Evolutionary conservation across 768 basidiomycete genomes (phyloP).

Genomic region (Hygrocybe punicea): DNA sequence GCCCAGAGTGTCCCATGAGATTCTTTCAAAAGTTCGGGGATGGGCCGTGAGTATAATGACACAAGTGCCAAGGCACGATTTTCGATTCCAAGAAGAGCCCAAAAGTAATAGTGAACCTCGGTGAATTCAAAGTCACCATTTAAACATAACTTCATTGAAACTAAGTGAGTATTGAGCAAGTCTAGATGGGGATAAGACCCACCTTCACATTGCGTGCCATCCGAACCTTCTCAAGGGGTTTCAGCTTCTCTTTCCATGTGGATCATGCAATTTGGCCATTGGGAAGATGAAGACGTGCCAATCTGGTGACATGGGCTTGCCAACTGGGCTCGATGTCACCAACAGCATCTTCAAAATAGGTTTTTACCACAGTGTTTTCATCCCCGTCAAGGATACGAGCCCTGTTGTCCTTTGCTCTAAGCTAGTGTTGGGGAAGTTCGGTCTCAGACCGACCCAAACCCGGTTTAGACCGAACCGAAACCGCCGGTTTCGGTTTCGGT

Average conservation of each 20-base stretch:
- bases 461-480: too few species aligned
- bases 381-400: neutral
- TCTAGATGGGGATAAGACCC: neutral
- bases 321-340: slow-evolving; percentile 1
- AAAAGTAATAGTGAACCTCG: too few species aligned
- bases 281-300: slow-evolving; percentile 22
- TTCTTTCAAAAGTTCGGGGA: slow-evolving; percentile 1
- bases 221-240: slow-evolving; percentile 6
- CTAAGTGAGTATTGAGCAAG: neutral
- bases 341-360: slow-evolving; percentile 6
- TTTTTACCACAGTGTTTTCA: neutral
- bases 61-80: neutral
- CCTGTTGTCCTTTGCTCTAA: too few species aligned
- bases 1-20: slow-evolving; percentile 10
- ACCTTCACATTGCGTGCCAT: slow-evolving; percentile 8
- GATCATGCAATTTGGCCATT: slow-evolving; percentile 25
- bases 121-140: neutral
- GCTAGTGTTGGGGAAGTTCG: too few species aligned
- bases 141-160: neutral
- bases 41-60: neutral
- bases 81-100: too few species aligned
- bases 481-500: too few species aligned
- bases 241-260: slow-evolving; percentile 17
- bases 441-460: too few species aligned
- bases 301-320: slow-evolving; percentile 7